Percentiles rank a stretch among this genome's conserved stretches.
Conservation (phyloP, 2,329 filamentous ascomycete genomes). For the Sphaerulina musiva region DNA sequence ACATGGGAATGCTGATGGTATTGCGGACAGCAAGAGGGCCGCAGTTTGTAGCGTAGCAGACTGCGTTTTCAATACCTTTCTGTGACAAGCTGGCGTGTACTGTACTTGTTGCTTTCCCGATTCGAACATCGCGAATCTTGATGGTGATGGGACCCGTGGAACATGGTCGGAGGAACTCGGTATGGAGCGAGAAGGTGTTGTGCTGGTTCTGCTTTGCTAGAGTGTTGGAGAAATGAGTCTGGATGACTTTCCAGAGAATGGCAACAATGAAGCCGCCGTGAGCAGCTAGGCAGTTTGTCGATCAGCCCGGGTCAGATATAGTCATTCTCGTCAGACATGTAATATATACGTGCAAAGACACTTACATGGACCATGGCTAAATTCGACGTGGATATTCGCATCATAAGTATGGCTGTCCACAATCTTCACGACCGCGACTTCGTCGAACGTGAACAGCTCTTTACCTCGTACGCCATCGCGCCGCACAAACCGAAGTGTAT, state of each 20-base stretch:
- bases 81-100: slow-evolving; percentile 9
- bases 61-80: not conserved
- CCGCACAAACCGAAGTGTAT: not conserved
- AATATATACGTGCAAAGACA: not conserved
- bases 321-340: not conserved
- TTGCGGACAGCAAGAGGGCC: not conserved
- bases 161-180: slow-evolving; percentile 18
- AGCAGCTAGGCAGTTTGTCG: slow-evolving; percentile 6
- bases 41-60: slow-evolving; percentile 7
- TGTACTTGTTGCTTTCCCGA: slow-evolving; percentile 10
- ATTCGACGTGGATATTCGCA: slow-evolving; percentile 14
- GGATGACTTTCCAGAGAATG: slow-evolving; percentile 13
- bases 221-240: slow-evolving; percentile 13
- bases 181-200: slow-evolving; percentile 15
- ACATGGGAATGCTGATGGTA: slow-evolving; percentile 4
- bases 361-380: slow-evolving; percentile 14
- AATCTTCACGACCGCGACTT: slow-evolving; percentile 8
- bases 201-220: slow-evolving; percentile 11
- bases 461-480: slow-evolving; percentile 5
- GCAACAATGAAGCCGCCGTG: slow-evolving; percentile 19
- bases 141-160: slow-evolving; percentile 10
- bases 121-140: slow-evolving; percentile 7
- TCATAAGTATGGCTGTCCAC: slow-evolving; percentile 16
- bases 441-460: slow-evolving; percentile 14
- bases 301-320: not conserved